Evolutionary conservation across 2,329 filamentous ascomycete species (phyloP).

Genomic region (Epichloe hybrida): DNA sequence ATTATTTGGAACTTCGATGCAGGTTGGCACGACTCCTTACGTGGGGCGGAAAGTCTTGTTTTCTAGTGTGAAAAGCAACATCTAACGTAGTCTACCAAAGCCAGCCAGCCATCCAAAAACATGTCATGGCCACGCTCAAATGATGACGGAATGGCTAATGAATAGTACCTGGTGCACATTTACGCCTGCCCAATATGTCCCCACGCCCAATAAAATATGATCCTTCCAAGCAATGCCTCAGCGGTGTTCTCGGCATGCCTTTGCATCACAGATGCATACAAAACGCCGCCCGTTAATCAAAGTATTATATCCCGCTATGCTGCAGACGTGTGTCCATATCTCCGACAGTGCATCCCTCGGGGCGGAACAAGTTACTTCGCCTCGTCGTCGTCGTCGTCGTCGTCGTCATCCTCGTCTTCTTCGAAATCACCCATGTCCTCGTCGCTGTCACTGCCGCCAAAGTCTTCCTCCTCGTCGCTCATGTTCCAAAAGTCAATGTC

Average conservation of each 20-base stretch:
- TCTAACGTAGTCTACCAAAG: neutral
- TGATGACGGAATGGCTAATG: too few species aligned
- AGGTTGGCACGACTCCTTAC: too few species aligned
- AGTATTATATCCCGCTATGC: conserved; percentile 4
- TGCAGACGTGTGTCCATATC: neutral
- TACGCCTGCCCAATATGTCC: neutral
- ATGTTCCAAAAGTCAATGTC: conserved; percentile 77
- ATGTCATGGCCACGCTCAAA: neutral
- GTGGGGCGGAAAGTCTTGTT: too few species aligned
- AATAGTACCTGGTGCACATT: too few species aligned
- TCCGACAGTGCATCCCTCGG: neutral
- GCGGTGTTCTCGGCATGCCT: too few species aligned
- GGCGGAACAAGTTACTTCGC: neutral
- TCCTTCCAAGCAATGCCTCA: too few species aligned
- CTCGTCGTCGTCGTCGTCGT: conserved; percentile 4
- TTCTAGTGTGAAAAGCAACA: neutral
- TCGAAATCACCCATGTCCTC: conserved; percentile 48
- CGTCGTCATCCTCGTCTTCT: conserved; percentile 37
- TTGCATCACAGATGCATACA: neutral
- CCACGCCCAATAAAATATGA: neutral
- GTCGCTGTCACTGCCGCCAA: conserved; percentile 60
- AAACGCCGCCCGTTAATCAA: conserved; percentile 2
- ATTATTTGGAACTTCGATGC: too few species aligned
- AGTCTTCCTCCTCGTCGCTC: conserved; percentile 63
- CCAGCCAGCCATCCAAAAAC: neutral